Conservation (phyloP, 306 rosid species). For the Psophocarpus tetragonolobus region DNA sequence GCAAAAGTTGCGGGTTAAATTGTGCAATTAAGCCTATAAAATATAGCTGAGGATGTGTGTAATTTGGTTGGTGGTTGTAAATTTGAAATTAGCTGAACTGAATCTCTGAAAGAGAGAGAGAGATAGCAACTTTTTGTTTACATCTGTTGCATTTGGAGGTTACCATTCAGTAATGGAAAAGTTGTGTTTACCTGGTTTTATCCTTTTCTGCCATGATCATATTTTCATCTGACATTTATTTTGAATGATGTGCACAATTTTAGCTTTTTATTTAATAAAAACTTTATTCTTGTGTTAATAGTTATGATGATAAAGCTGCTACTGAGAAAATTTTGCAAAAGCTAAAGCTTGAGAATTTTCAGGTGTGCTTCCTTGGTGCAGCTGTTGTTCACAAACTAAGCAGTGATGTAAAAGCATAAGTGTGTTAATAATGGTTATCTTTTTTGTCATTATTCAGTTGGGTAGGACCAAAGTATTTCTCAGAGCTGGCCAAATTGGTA, state of each 20-base stretch:
- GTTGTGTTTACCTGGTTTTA: not conserved
- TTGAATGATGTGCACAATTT: conserved; percentile 22
- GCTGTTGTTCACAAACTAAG: conserved; percentile 26
- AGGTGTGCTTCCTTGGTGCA: conserved; percentile 52
- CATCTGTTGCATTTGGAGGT: not conserved
- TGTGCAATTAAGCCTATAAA: no score
- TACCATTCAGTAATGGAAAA: not conserved
- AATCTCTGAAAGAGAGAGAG: not conserved
- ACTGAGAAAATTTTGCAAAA: conserved; percentile 73
- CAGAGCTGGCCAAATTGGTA: conserved; percentile 96
- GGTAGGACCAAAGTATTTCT: conserved; percentile 95
- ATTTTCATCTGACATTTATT: conserved; percentile 5
- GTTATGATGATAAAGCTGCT: conserved; percentile 72
- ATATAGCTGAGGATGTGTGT: not conserved
- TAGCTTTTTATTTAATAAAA: conserved; percentile 12
- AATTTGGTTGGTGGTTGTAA: not conserved
- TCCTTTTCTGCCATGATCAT: conserved; percentile 18
- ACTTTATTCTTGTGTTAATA: conserved; percentile 34
- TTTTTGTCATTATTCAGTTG: conserved; percentile 55
- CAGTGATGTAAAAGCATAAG: not conserved
- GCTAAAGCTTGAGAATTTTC: conserved; percentile 83
- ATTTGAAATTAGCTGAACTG: not conserved
- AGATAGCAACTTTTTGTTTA: not conserved
- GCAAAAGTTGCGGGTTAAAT: no score
- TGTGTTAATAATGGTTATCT: conserved; percentile 17